A percentile compares a stretch with the other conserved stretches of the same genome.
phyloP scores from a whole-genome alignment of 768 basidiomycete genomes.

The Naganishia randhawae region DNA sequence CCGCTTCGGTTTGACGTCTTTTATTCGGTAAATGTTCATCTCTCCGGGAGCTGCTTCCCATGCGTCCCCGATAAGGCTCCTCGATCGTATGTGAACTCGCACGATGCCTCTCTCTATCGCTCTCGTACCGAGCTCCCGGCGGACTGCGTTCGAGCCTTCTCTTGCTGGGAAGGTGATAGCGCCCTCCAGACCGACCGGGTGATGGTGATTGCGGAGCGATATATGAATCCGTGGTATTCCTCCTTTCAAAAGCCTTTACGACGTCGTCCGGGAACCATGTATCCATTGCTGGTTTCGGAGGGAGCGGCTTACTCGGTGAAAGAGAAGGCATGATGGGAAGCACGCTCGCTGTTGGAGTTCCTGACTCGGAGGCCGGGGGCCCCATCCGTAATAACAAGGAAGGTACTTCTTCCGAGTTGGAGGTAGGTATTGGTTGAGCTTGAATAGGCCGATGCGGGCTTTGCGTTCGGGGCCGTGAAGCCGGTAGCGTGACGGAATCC shows the following conservation, averaged over 20 bases:
- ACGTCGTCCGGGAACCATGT: not conserved
- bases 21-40: not conserved
- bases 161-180: not conserved
- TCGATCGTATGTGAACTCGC: not conserved
- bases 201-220: not conserved
- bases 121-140: not conserved
- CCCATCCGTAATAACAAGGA: not conserved
- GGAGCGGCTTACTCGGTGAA: not conserved
- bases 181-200: not conserved
- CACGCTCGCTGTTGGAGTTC: not conserved
- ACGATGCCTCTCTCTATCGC: not conserved
- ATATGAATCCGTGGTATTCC: not conserved
- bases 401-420: not conserved
- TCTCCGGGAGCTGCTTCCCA: not conserved
- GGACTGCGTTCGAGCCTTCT: slow-evolving; percentile 3
- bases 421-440: not conserved
- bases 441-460: not conserved
- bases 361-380: not conserved
- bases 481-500: not conserved
- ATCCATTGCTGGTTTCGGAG: not conserved
- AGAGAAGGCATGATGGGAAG: not conserved
- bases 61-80: not conserved
- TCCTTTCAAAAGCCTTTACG: not conserved
- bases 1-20: not conserved
- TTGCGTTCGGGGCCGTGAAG: not conserved